These are phyloP conservation scores for Elsinoe fawcettii DNA, from an alignment of 2,329 filamentous ascomycete genomes.

Conservation along the genomic window DNA sequence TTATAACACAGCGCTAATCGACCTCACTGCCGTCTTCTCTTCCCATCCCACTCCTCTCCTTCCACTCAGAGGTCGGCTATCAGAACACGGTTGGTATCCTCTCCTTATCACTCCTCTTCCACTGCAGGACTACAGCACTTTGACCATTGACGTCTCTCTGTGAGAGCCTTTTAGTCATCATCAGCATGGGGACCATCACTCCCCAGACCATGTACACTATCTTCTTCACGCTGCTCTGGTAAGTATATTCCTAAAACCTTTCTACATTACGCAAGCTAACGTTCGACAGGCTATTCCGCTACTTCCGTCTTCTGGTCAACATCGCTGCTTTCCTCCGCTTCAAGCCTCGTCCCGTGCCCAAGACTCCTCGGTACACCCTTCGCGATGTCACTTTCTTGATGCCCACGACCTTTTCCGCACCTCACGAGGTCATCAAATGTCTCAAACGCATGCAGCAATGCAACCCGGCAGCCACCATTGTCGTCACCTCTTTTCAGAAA, in stretches of 20 bases:
- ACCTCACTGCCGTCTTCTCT: background rate
- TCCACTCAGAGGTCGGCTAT: background rate
- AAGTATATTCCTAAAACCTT: background rate
- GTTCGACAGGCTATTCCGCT: slow-evolving; percentile 22
- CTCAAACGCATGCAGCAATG: slow-evolving; percentile 23
- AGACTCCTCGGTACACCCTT: slow-evolving; percentile 23
- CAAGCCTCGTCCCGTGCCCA: slow-evolving; percentile 23
- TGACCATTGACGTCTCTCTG: slow-evolving; percentile 2
- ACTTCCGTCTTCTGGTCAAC: slow-evolving; percentile 26
- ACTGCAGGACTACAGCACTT: background rate
- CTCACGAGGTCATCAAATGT: slow-evolving; percentile 25
- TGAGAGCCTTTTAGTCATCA: background rate
- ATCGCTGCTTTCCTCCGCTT: slow-evolving; percentile 25
- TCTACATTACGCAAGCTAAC: background rate
- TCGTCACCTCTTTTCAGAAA: slow-evolving; percentile 25
- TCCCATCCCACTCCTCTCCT: slow-evolving; percentile 1
- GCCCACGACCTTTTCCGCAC: slow-evolving; percentile 29
- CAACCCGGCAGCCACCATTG: slow-evolving; percentile 23
- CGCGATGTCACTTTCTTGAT: slow-evolving; percentile 28
- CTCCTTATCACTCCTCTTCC: background rate
- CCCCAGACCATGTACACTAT: background rate
- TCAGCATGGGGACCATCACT: background rate
- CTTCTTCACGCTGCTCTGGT: slow-evolving; percentile 8
- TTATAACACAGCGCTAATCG: background rate
- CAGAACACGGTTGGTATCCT: background rate